phyloP scores from a whole-genome alignment of 208 protist species.

The Tritrichomonas foetus region DNA sequence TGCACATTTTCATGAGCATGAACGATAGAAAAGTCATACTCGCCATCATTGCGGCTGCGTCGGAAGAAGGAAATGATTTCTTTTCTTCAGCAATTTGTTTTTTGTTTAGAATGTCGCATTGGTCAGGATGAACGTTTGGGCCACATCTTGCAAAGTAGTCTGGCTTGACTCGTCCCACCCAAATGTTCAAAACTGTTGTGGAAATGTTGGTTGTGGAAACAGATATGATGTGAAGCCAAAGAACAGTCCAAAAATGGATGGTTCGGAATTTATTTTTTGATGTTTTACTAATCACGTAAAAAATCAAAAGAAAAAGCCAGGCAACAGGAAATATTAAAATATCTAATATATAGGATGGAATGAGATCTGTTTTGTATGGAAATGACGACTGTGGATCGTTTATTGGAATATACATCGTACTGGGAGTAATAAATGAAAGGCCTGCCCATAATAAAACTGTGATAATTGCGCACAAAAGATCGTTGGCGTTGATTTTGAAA shows the following conservation, averaged over 20 bases:
- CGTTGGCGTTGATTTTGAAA: no score
- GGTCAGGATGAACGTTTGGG: not conserved
- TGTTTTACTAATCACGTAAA: no score
- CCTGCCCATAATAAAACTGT: no score
- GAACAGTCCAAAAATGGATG: not conserved
- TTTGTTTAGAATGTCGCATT: not conserved
- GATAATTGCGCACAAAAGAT: no score
- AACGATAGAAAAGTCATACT: not conserved
- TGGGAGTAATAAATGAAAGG: no score
- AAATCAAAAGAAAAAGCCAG: no score
- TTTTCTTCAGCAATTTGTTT: not conserved
- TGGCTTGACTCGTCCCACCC: not conserved
- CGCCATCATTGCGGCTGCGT: not conserved
- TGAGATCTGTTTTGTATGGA: no score
- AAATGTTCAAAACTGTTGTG: not conserved
- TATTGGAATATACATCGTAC: no score
- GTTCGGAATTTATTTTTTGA: no score
- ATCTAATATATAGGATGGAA: no score
- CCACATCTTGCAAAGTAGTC: not conserved
- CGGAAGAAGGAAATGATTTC: not conserved
- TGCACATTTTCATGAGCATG: not conserved
- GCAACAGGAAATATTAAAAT: no score
- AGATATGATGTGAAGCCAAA: not conserved
- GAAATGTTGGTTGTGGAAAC: not conserved
- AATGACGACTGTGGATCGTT: no score